phyloP scores from a whole-genome alignment of 441 rosid genomes.

The Populus tomentosa region DNA sequence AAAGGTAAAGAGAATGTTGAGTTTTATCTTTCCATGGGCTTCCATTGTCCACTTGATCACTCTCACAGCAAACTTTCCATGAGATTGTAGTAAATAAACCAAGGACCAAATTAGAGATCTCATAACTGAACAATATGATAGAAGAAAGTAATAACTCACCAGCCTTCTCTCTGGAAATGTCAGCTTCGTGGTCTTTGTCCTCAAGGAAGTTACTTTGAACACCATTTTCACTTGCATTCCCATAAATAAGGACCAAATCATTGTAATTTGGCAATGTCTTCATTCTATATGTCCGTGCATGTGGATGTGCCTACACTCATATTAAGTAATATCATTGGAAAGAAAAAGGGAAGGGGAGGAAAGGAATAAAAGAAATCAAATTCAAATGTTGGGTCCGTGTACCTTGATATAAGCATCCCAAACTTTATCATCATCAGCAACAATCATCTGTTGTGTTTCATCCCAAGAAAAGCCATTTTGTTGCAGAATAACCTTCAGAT shows the following conservation, averaged over 20 bases:
- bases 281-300: conserved; percentile 57
- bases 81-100: not conserved
- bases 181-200: conserved; percentile 35
- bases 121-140: conserved; percentile 2
- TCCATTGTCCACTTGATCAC: not conserved
- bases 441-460: conserved; percentile 43
- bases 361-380: conserved; percentile 4
- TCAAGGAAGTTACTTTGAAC: conserved; percentile 25
- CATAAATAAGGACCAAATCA: conserved; percentile 61
- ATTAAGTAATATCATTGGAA: conserved; percentile 1
- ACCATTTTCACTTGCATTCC: conserved; percentile 32
- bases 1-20: not conserved
- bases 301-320: conserved; percentile 52
- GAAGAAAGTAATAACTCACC: conserved; percentile 29
- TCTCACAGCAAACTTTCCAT: conserved; percentile 6
- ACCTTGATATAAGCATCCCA: conserved; percentile 88
- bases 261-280: conserved; percentile 67
- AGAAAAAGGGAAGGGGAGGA: not conserved
- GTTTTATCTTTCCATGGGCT: not conserved
- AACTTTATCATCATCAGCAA: conserved; percentile 46
- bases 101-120: not conserved
- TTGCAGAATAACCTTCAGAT: conserved; percentile 46
- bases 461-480: conserved; percentile 81
- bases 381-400: conserved; percentile 1
- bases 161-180: conserved; percentile 24